phyloP scores from a whole-genome alignment of 108 stramenopile genomes.

The Asterionellopsis glacialis region DNA sequence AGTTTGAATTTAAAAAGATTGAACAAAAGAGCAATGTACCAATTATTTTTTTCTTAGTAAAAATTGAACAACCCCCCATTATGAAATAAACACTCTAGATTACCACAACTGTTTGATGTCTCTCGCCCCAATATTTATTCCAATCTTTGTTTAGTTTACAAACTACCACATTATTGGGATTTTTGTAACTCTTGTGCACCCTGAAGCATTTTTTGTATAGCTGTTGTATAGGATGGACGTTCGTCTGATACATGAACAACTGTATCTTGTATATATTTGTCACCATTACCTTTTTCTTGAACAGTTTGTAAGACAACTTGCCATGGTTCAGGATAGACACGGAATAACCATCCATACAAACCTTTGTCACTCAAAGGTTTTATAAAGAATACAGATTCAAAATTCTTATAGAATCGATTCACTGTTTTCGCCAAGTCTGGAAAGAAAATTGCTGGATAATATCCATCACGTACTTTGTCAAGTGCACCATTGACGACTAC shows the following conservation, averaged over 20 bases:
- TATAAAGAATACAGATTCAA: constrained; percentile 59
- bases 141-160: too few relatives aligned
- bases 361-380: constrained; percentile 80
- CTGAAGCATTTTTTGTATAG: constrained; percentile 18
- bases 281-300: constrained; percentile 25
- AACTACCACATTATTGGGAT: neutral
- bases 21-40: too few relatives aligned
- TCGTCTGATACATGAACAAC: constrained; percentile 28
- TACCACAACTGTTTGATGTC: too few relatives aligned
- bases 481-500: constrained; percentile 81
- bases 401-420: constrained; percentile 60
- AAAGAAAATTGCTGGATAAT: constrained; percentile 76
- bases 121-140: too few relatives aligned
- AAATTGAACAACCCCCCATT: too few relatives aligned
- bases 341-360: constrained; percentile 47
- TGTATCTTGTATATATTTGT: constrained; percentile 29
- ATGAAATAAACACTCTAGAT: too few relatives aligned
- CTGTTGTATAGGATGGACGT: constrained; percentile 30
- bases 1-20: constrained; percentile 1
- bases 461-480: constrained; percentile 83
- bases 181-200: neutral
- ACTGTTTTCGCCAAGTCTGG: constrained; percentile 72
- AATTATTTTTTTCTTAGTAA: too few relatives aligned
- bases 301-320: constrained; percentile 66
- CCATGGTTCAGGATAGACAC: constrained; percentile 44